Base-by-base conservation (phyloP, 139 green algal genomes). In the Chara braunii region DNA sequence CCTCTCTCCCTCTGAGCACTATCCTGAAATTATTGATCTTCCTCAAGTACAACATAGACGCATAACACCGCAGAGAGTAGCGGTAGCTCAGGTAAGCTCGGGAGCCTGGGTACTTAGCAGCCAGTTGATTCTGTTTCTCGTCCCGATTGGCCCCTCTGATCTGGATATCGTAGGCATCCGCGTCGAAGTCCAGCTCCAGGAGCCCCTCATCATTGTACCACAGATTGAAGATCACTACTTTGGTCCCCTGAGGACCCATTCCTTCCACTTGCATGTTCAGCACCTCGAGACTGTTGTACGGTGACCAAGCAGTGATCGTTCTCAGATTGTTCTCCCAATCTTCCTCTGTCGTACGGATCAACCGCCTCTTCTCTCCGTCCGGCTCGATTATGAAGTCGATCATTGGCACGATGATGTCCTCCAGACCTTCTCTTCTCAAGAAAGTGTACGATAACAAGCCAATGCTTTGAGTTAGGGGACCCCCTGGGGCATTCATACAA, bases 121-220 rank as follows among this genome's bases (percentile, higher is more conserved):
- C 50, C 18, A n/a, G 40, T 48, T 18, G 18, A n/a, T 18, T 18
- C 40, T 43, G 37, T 23, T 59, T 14, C 14, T n/a, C 18, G 18
- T 53, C 18, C 14, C 37, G 14, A 40, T 22, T 28, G 72, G 48
- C 29, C 31, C 24, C 37, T n/a, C 28, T 28, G 3, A n/a, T 32
- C 4, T 68, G 50, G 12, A 76, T 6, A 6, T 76, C 24, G 18
- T 29, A 18, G 22, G 32, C 12, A 6, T 76, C 53, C 7, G 67
- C 55, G 3, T 77, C 24, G 22, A 76, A 71, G 26, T 76, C 67
- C 18, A 69, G 63, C 36, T 76, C 65, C 40, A 9, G 23, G 4
- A 50, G 31, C 23, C 70, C 70, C 12, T 72, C 43, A 18, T 78
- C 64, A 68, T 55, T 78, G 55, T 70, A 32, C 60, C 64, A 74